Base-by-base conservation (phyloP, 306 rosid genomes). In the Lagenaria siceraria region DNA sequence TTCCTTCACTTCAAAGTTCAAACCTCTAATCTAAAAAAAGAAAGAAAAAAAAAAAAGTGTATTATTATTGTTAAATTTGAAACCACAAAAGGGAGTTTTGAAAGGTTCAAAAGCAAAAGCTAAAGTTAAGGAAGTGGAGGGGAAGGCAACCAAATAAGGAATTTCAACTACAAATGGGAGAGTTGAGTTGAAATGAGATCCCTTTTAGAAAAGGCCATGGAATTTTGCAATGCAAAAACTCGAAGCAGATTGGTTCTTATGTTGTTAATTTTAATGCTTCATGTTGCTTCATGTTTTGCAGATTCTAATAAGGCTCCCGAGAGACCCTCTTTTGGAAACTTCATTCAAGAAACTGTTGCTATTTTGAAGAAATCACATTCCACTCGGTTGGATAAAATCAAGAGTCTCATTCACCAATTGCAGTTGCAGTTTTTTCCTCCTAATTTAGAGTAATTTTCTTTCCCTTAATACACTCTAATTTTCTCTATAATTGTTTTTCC, bases 341-440 rank as follows among this genome's bases (percentile, higher is more conserved):
- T 70, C 4, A 7, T 92, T 48, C 74, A 43, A 33, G 87, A 87
- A 38, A 78, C 89, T 7, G 7, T 87, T 61, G 83, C 87, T 24
- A 27, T 83, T 0, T 77, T 86, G 79, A 88, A 83, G 80, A 81
- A 75, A 27, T 85, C 96, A 19, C 92, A 87, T 27, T 72, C 83
- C 79, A 79, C 81, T 62, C 86, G 85, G 1, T 89, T 84, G 94
- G 58, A 48, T 0, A 71, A 71, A 19, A 27, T 71, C 8, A 71
- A 27, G 10, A 25, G 35, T 71, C 24, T 71, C 22, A 3, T 71
- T 4, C 76, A 46, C 25, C 58, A 71, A 25, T 0, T 71, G 15
- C 76, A 71, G 76, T 22, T 71, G 15, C 76, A 71, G 35, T 71
- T 71, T 71, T 71, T 48, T 8, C 76, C 76, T 71, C 76, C 76